Conservation (phyloP, 805 yeast genomes). For the Cyberlindnera maritima region DNA sequence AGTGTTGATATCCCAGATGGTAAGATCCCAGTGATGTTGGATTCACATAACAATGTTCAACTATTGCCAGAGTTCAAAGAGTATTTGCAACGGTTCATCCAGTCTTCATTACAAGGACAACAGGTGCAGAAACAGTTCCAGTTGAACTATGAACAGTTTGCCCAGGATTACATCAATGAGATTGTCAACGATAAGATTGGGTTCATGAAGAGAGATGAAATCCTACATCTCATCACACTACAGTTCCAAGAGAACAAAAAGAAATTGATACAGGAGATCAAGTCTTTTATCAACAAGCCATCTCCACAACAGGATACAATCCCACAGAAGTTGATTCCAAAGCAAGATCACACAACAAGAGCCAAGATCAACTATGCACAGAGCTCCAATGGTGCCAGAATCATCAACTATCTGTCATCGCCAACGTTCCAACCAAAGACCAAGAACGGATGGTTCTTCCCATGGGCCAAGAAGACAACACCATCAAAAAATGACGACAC, state of each 20-base stretch:
- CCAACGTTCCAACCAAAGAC: constrained; percentile 27
- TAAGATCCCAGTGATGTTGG: constrained; percentile 22
- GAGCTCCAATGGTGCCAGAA: constrained; percentile 31
- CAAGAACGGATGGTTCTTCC: no score
- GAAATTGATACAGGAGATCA: constrained; percentile 23
- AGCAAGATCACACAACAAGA: neutral
- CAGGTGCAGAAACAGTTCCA: constrained; percentile 8
- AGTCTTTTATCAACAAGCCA: constrained; percentile 5
- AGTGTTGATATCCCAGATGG: constrained; percentile 4
- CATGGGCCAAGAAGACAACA: no score
- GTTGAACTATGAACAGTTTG: constrained; percentile 15
- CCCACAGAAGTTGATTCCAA: constrained; percentile 8
- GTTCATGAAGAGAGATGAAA: constrained; percentile 23
- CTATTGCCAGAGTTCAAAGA: constrained; percentile 25
- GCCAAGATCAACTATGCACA: constrained; percentile 13
- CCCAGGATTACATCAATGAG: constrained; percentile 19
- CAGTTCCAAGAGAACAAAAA: constrained; percentile 25
- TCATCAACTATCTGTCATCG: constrained; percentile 36
- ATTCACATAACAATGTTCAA: constrained; percentile 17
- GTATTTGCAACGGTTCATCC: constrained; percentile 15
- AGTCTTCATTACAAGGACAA: constrained; percentile 4
- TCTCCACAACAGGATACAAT: neutral
- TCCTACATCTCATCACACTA: constrained; percentile 17
- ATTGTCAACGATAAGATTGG: constrained; percentile 18
- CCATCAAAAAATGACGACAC: no score